A percentile compares a stretch with the other conserved stretches of the same genome.
Conservation (phyloP, 306 rosid genomes). For the Cucurbita moschata region DNA sequence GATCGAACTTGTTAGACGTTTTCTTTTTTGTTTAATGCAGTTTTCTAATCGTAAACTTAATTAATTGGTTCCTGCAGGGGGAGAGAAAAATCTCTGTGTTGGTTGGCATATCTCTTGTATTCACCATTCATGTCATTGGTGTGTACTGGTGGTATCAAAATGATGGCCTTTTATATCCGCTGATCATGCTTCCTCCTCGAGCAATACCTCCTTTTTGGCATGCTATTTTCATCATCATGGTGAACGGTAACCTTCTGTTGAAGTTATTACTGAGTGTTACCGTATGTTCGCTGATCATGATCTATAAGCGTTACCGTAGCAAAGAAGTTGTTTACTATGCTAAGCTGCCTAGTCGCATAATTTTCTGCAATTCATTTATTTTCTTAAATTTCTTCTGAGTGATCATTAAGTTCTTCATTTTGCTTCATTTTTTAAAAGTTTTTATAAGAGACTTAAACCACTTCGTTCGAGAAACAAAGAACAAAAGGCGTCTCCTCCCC, state of each 20-base stretch:
- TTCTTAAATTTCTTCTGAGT: neutral
- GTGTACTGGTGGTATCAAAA: conserved; percentile 98
- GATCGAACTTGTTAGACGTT: neutral
- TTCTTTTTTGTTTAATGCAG: neutral
- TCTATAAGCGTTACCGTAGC: neutral
- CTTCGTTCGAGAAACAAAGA: neutral
- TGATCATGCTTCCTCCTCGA: conserved; percentile 89
- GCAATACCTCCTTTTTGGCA: conserved; percentile 94
- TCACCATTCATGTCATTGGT: conserved; percentile 57
- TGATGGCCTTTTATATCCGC: conserved; percentile 66
- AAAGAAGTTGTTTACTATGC: neutral
- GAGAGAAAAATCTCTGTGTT: conserved; percentile 76
- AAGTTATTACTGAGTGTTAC: neutral
- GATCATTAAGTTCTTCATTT: neutral
- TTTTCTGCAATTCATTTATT: neutral
- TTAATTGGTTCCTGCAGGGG: conserved; percentile 57
- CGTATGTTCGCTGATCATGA: neutral
- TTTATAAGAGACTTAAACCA: neutral
- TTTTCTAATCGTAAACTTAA: neutral
- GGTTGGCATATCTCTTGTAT: conserved; percentile 60
- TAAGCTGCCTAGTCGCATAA: neutral
- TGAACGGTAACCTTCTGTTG: conserved; percentile 54
- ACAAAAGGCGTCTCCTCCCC: neutral
- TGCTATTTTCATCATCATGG: conserved; percentile 78
- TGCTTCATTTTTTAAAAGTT: no score